A percentile compares a stretch with the other conserved stretches of the same genome.
Conservation (phyloP, 106 monocot species). For the Allium sativum region DNA sequence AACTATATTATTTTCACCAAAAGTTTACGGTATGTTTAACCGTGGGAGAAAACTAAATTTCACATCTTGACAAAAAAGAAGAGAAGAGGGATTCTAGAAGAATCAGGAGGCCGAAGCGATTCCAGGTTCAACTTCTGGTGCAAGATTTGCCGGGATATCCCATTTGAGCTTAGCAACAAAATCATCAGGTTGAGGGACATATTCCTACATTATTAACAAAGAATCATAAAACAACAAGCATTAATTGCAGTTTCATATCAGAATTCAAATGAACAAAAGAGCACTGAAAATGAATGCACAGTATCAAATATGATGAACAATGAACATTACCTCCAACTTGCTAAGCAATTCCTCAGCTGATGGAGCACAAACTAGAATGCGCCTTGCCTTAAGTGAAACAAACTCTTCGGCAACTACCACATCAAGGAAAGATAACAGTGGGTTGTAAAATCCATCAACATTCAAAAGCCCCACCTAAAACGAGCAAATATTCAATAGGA, state of each 20-base stretch:
- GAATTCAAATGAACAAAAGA: not conserved
- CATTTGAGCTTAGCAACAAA: slow-evolving; percentile 22
- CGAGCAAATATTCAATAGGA: not conserved
- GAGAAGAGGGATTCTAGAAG: not conserved
- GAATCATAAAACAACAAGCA: not conserved
- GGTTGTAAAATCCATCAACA: slow-evolving; percentile 53
- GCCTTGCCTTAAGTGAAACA: slow-evolving; percentile 29
- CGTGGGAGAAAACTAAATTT: too few relatives aligned
- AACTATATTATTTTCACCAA: too few relatives aligned
- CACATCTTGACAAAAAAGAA: too few relatives aligned
- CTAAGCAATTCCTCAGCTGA: slow-evolving; percentile 44
- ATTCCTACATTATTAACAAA: slow-evolving; percentile 19
- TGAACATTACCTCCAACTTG: slow-evolving; percentile 53
- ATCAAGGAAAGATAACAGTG: slow-evolving; percentile 46
- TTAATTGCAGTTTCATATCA: too few relatives aligned
- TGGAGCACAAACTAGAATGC: slow-evolving; percentile 41
- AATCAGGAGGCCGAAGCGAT: slow-evolving; percentile 18
- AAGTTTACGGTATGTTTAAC: too few relatives aligned
- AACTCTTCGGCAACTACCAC: slow-evolving; percentile 53
- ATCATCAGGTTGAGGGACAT: slow-evolving; percentile 24
- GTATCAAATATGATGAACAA: not conserved
- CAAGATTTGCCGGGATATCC: slow-evolving; percentile 11
- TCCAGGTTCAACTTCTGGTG: slow-evolving; percentile 9
- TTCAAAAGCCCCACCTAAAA: slow-evolving; percentile 51
- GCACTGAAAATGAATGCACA: not conserved